These are phyloP conservation scores for Rhodamnia rubescens DNA, from an alignment of 345 rosid species.

Conservation along the genomic window DNA sequence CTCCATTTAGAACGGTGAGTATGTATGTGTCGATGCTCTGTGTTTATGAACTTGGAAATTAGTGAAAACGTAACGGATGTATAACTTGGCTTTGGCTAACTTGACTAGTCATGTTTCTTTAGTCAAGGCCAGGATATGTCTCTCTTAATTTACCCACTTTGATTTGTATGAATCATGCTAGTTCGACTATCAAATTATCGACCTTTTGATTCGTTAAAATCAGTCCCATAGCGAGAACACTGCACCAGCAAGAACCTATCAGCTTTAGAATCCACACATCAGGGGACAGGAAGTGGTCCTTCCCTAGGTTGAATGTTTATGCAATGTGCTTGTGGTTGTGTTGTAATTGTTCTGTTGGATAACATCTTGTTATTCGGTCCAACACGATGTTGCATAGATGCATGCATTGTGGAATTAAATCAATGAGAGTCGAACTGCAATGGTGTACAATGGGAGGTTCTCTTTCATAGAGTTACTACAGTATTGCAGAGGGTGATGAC, in stretches of 20 bases:
- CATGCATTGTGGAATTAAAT: not conserved
- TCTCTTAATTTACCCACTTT: not conserved
- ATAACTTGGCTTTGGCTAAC: not conserved
- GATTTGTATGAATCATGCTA: not conserved
- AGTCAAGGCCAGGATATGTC: not conserved
- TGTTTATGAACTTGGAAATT: not conserved
- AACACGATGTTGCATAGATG: not conserved
- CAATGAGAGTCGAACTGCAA: not conserved
- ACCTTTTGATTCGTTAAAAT: not conserved
- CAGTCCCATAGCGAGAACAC: not conserved
- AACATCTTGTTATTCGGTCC: not conserved
- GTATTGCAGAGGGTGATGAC: not conserved
- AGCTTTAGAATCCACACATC: not conserved
- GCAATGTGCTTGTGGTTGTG: not conserved
- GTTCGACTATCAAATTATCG: not conserved
- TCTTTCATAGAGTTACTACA: not conserved
- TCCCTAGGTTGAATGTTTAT: not conserved
- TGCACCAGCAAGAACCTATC: not conserved
- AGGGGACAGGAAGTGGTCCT: not conserved
- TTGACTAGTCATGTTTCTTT: not conserved
- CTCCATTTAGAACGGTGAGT: not conserved
- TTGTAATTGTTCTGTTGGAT: not conserved
- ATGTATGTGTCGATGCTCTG: not conserved
- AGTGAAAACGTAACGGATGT: not conserved
- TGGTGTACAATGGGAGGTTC: not conserved